Evolutionary conservation across 2,329 filamentous ascomycete species (phyloP), one percentile per base, ranked within the genome.

Genomic region (Ascochyta rabiei): DNA sequence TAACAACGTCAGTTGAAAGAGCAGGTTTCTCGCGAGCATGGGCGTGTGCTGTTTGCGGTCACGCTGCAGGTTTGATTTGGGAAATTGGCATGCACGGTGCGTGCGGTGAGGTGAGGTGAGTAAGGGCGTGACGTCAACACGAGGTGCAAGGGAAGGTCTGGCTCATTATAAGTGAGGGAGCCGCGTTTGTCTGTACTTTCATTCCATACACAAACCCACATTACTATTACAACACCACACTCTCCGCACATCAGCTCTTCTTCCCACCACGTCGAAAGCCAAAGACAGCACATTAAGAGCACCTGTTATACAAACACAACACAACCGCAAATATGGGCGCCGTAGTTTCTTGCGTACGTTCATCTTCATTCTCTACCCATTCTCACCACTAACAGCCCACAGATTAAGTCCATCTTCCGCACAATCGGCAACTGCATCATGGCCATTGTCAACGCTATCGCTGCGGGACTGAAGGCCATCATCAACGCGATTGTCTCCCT

Each of bases 271-370:
- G 31, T 18, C 33, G 31, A 10, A 35, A 42, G 37, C 33, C 53
- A 41, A 31, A 40, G 35, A 34, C 19, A 31, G 19, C 31, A 6
- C n/a, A 26, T 35, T 26, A 35, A 30, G 13, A 48, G 41, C 35
- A 37, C 37, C 26, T 39, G 47, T 41, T 35, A 4, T 21, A 31
- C 35, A 24, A 46, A 41, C 42, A 48, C 33, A 23, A 28, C 41
- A 53, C 49, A 57, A 64, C 69, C 56, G 60, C 63, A 62, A 87
- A 76, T 65, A 93, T 95, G 90, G 90, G 90, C 79, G 89, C 88
- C 76, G 87, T 95, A 70, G 81, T 91, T 64, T 93, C 89, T 74
- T 93, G 90, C 74, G 90, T 93, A 90, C 70, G 89, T 84, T 46
- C 19, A 31, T 21, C 39, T n/a, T 46, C 34, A 12, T n/a, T n/a